phyloP scores from a whole-genome alignment of 768 basidiomycete species.

The Pleurotus giganteus region DNA sequence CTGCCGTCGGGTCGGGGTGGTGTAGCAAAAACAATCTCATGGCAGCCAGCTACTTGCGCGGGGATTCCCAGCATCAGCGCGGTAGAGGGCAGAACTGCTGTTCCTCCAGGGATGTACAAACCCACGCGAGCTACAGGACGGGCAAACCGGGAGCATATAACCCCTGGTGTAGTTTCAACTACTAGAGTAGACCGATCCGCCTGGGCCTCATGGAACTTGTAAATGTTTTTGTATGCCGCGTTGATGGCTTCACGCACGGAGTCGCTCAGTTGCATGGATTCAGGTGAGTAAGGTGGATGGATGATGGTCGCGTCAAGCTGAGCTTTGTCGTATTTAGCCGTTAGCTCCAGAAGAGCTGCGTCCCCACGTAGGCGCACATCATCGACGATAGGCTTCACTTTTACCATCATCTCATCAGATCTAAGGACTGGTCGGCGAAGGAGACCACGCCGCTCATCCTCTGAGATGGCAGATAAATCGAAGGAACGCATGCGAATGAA shows the following conservation, averaged over 20 bases:
- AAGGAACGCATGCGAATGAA: conserved; percentile 79
- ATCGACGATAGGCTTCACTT: conserved; percentile 93
- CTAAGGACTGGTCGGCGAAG: conserved; percentile 89
- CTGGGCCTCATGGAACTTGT: conserved; percentile 90
- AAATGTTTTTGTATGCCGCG: conserved; percentile 86
- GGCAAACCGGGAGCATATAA: conserved; percentile 92
- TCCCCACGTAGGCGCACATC: conserved; percentile 85
- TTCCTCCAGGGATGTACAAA: conserved; percentile 96
- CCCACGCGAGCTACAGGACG: conserved; percentile 96
- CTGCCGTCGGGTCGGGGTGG: conserved; percentile 93
- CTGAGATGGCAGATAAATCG: conserved; percentile 47
- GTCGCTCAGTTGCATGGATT: conserved; percentile 58
- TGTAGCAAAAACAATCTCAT: conserved; percentile 88
- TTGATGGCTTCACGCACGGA: conserved; percentile 82
- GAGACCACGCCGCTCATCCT: conserved; percentile 60
- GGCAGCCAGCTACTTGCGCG: conserved; percentile 95
- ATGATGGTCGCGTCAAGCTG: conserved; percentile 66
- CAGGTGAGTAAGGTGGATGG: conserved; percentile 74
- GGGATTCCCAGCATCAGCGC: conserved; percentile 98
- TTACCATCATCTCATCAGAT: conserved; percentile 84
- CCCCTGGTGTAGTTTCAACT: conserved; percentile 98
- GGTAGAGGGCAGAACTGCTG: conserved; percentile 93
- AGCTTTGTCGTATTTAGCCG: conserved; percentile 91
- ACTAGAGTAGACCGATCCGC: conserved; percentile 59
- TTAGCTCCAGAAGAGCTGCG: conserved; percentile 79